Evolutionary conservation across 2,329 filamentous ascomycete species (phyloP).

Genomic region (Decorospora gaudefroyi): DNA sequence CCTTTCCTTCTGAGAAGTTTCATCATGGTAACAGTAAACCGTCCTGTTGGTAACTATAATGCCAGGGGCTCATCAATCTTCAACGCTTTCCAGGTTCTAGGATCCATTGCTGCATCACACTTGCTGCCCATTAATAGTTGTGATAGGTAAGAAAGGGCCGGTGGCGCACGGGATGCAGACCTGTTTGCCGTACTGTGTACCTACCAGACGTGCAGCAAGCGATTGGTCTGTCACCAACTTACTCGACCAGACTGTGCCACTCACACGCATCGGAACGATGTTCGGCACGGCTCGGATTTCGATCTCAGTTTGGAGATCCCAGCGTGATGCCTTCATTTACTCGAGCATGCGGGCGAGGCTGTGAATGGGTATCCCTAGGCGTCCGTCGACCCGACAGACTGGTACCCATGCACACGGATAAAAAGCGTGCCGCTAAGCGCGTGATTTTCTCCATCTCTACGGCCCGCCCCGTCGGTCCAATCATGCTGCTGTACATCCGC

Average conservation of each 20-base stretch:
- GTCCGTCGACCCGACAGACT: background rate
- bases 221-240: background rate
- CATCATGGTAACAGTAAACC: no score
- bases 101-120: no score
- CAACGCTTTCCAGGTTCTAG: no score
- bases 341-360: background rate
- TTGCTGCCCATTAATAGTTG: no score
- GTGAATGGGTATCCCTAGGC: background rate
- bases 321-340: background rate
- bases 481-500: no score
- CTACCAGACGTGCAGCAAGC: background rate
- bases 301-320: background rate
- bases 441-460: background rate
- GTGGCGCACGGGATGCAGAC: background rate
- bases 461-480: background rate
- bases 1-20: no score
- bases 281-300: slow-evolving; percentile 3
- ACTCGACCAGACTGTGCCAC: background rate
- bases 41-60: no score
- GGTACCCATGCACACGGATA: background rate
- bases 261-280: background rate
- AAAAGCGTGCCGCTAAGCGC: background rate
- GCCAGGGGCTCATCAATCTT: no score
- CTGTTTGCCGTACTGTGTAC: background rate
- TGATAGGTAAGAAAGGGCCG: background rate